Evolutionary conservation across 495 filamentous ascomycete genomes (phyloP).

Genomic region (Oleoguttula mirabilis): DNA sequence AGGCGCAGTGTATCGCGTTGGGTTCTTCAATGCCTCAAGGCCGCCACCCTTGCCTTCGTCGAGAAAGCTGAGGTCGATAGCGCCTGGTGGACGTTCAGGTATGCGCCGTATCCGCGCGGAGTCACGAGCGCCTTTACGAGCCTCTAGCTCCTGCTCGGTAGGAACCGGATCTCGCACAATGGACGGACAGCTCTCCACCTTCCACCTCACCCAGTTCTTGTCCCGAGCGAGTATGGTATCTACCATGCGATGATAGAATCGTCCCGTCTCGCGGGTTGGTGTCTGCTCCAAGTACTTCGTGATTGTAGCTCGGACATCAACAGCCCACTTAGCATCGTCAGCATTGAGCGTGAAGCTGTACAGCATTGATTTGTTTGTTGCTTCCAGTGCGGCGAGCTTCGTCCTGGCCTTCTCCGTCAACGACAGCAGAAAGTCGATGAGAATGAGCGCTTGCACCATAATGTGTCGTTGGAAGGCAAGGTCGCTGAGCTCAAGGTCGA

Average conservation of each 20-base stretch:
- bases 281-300: conserved; percentile 60
- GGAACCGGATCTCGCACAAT: conserved; percentile 65
- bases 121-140: conserved; percentile 51
- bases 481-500: conserved; percentile 91
- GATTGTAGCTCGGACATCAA: conserved; percentile 58
- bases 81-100: conserved; percentile 53
- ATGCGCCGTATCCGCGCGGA: conserved; percentile 54
- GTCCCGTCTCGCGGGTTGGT: conserved; percentile 51
- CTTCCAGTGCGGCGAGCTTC: conserved; percentile 49
- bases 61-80: conserved; percentile 65
- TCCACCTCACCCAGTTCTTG: conserved; percentile 98
- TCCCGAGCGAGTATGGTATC: conserved; percentile 89
- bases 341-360: conserved; percentile 65
- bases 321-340: conserved; percentile 79
- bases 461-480: conserved; percentile 88
- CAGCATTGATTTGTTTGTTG: conserved; percentile 59
- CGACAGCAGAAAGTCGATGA: conserved; percentile 84
- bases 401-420: conserved; percentile 72
- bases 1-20: conserved; percentile 45
- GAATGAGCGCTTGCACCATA: conserved; percentile 83
- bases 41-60: conserved; percentile 46
- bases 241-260: conserved; percentile 90
- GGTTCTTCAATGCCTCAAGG: conserved; percentile 47
- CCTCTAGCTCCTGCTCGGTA: conserved; percentile 49
- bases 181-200: conserved; percentile 77